A percentile compares a stretch with the other conserved stretches of the same genome.
Conservation (phyloP, 75 land plant species). For the Cupressus sempervirens region DNA sequence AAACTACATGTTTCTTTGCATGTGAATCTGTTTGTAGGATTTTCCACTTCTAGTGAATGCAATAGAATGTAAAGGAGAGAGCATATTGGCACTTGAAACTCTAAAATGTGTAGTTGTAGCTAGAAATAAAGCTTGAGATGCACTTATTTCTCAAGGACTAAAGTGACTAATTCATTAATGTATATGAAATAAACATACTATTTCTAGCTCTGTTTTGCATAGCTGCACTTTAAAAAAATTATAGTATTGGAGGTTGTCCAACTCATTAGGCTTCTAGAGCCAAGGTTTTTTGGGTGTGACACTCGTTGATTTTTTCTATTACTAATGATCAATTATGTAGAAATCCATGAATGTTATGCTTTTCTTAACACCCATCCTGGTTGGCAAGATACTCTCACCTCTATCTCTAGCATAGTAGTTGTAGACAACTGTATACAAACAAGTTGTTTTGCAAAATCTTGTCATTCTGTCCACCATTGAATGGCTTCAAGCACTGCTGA, state of each 20-base stretch:
- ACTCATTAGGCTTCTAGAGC: neutral
- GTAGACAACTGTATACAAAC: neutral
- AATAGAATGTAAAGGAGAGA: conserved; percentile 99
- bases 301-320: neutral
- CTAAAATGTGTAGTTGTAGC: too few species aligned
- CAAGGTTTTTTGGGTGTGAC: neutral
- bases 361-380: neutral
- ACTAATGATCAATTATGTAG: neutral
- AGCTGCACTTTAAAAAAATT: neutral
- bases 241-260: neutral
- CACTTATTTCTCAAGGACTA: conserved; percentile 97
- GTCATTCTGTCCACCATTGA: too few species aligned
- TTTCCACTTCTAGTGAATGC: conserved; percentile 99
- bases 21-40: conserved; percentile 42
- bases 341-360: neutral
- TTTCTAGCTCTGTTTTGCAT: neutral
- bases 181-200: neutral
- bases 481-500: too few species aligned
- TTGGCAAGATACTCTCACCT: neutral
- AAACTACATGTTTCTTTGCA: neutral
- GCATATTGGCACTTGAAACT: conserved; percentile 95
- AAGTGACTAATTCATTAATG: conserved; percentile 50
- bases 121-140: conserved; percentile 98
- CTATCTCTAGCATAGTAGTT: too few species aligned
- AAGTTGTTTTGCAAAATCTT: neutral